Percentiles rank a stretch among this genome's conserved stretches.
phyloP scores from a whole-genome alignment of 2,329 filamentous ascomycete genomes.

The Colletotrichum musae region DNA sequence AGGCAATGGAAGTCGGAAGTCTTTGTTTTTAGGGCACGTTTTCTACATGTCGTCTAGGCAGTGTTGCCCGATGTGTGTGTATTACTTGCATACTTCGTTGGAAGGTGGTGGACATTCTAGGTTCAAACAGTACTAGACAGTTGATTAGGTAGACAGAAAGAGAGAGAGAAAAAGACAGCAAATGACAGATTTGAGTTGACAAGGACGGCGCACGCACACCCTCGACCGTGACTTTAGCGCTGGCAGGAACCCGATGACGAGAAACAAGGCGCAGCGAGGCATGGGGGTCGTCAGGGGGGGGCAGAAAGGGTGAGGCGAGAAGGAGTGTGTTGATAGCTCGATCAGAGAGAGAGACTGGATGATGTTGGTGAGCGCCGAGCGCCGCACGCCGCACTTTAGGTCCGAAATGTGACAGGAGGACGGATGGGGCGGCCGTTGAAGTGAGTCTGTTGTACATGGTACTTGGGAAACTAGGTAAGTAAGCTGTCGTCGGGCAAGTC shows the following conservation, averaged over 20 bases:
- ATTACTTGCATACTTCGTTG: constrained; percentile 22
- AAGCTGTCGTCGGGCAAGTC: constrained; percentile 22
- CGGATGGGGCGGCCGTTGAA: neutral
- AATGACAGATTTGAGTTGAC: constrained; percentile 4
- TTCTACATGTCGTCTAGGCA: neutral
- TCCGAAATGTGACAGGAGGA: neutral
- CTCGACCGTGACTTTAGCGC: no score
- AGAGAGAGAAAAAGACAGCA: neutral
- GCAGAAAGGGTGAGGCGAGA: neutral
- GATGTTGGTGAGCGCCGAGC: neutral
- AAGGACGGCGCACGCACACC: neutral
- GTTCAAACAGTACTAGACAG: constrained; percentile 30
- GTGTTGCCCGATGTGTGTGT: constrained; percentile 2
- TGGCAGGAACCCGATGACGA: constrained; percentile 9
- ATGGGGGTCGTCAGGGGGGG: neutral
- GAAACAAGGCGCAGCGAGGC: constrained; percentile 11
- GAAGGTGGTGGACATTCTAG: constrained; percentile 17
- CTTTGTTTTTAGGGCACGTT: neutral
- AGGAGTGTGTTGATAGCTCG: constrained; percentile 2
- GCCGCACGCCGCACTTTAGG: no score
- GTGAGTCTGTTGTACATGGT: no score
- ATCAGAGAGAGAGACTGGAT: neutral
- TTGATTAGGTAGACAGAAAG: neutral
- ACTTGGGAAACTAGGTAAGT: neutral
- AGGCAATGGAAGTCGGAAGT: neutral